These are phyloP conservation scores for Backusella liffmaniae DNA, from an alignment of 192 early-diverging fungal species.

Conservation along the genomic window DNA sequence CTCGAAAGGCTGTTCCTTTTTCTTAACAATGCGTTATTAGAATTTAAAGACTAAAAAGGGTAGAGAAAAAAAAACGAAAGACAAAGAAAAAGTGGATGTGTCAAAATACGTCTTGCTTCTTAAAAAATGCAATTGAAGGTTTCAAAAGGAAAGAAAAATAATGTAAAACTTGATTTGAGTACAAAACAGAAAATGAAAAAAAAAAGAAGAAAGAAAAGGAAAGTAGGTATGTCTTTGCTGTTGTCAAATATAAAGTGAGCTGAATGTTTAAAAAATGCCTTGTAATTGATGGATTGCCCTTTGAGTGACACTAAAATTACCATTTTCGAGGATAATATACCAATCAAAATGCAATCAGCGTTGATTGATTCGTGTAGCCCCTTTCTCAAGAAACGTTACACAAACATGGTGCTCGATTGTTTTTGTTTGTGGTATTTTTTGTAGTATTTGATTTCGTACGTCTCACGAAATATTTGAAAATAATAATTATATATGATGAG, in stretches of 20 bases:
- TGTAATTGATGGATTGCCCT: not conserved
- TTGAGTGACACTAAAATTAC: constrained; percentile 7
- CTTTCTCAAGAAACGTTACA: not conserved
- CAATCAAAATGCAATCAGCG: not conserved
- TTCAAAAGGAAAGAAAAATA: not conserved
- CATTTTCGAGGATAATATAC: not conserved
- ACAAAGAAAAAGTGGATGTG: not conserved
- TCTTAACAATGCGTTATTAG: too few species aligned
- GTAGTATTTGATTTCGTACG: not conserved
- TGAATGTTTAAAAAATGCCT: not conserved
- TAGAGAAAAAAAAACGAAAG: not conserved
- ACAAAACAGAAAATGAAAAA: not conserved
- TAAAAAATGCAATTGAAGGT: not conserved
- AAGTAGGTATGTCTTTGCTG: not conserved
- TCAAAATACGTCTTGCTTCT: not conserved
- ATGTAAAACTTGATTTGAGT: not conserved
- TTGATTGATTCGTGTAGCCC: not conserved
- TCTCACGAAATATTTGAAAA: not conserved
- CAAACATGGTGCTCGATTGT: not conserved
- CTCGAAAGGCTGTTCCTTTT: not conserved
- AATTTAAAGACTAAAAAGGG: not conserved
- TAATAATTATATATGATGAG: not conserved
- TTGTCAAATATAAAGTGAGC: constrained; percentile 1
- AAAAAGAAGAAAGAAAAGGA: not conserved
- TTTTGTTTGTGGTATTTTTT: not conserved